Evolutionary conservation across 1,284 basidiomycete species (phyloP), one percentile per base, ranked within the genome.

Genomic region (Heliocybe sulcata): DNA sequence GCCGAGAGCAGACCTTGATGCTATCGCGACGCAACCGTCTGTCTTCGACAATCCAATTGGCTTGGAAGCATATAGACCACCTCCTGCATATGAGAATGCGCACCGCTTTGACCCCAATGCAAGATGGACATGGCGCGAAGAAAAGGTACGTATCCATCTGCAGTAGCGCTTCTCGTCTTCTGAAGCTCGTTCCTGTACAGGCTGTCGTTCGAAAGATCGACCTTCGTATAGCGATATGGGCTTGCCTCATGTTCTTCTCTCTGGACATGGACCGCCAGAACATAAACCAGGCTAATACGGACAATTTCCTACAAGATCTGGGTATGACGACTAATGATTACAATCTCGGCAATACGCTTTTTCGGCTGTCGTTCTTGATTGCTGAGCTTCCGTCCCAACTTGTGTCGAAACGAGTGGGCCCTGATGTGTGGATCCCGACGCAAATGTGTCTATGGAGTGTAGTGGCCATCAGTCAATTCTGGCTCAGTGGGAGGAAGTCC

Each of bases 331-430:
- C 82, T 0, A 65, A 87, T 57, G 81, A 87, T 60, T 86, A 76
- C 65, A 87, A 90, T 66, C 65, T 80, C 29, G 87, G 84, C 14
- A 87, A 85, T 35, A 42, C 72, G 0, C 56, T 85, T 1, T 81
- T 78, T 59, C 74, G 79, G 52, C 58, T 86, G 1, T 68, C 79
- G 33, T 87, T 88, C 67, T 67, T 88, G 35, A 70, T 66, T 33
- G 82, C 83, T 2, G 84, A 86, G 62, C 66, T 88, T 26, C 86
- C 87, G n/a, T 87, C 85, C 1, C 86, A 88, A 60, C 70, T 90
- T 14, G 68, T 90, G 45, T 87, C 84, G 2, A 90, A 89, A 67
- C 73, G 81, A 20, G 75, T 86, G 42, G 85, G 86, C 2, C 82
- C 84, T 1, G 85, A 88, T 65, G 72, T 80, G 25, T 89, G 85